Conservation (phyloP, 1,284 basidiomycete genomes). For the Tilletia caries region DNA sequence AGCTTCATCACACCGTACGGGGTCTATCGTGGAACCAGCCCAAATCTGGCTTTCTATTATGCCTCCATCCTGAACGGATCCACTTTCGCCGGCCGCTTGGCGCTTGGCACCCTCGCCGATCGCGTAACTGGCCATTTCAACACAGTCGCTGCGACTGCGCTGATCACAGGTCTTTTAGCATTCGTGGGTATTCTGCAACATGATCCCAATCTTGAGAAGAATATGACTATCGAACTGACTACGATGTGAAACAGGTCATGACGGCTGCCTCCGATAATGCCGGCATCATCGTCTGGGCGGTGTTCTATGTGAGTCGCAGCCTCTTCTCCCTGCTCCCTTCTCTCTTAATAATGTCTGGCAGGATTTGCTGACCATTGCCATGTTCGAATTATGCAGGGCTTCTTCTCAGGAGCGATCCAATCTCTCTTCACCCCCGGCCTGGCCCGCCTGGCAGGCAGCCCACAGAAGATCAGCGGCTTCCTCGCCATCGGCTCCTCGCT, state of each 20-base stretch:
- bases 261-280: not conserved
- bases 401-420: conserved; percentile 13
- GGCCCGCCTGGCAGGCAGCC: not conserved
- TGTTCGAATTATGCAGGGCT: conserved; percentile 6
- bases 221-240: not conserved
- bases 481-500: conserved; percentile 1
- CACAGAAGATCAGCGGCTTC: conserved; percentile 9
- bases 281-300: conserved; percentile 10
- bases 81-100: conserved; percentile 17
- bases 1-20: conserved; percentile 19
- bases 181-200: not conserved
- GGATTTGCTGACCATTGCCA: too few relatives aligned
- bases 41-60: conserved; percentile 15
- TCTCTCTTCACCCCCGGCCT: conserved; percentile 10
- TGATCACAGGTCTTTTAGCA: conserved; percentile 6
- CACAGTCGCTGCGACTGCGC: not conserved
- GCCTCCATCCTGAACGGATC: conserved; percentile 17
- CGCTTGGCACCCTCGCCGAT: conserved; percentile 11
- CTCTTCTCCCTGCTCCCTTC: not conserved
- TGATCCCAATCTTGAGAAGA: not conserved
- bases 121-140: conserved; percentile 4
- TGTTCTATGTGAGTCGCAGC: conserved; percentile 1
- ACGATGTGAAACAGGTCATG: not conserved
- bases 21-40: conserved; percentile 9
- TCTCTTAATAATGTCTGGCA: too few relatives aligned